Conservation (phyloP, 306 rosid species). For the Quercus alba region DNA sequence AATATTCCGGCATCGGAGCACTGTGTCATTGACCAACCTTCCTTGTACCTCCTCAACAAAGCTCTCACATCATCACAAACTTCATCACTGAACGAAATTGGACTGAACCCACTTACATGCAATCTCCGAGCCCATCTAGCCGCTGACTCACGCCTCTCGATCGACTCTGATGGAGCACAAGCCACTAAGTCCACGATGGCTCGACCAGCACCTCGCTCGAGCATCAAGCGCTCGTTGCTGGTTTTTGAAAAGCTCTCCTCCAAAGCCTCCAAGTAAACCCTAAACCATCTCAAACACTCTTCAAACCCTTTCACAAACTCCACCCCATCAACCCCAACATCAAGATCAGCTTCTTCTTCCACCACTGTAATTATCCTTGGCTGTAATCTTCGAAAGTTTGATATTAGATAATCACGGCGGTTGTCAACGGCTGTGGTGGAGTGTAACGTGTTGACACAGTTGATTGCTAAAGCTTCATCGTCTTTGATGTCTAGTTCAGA, state of each 20-base stretch:
- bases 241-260: constrained; percentile 75
- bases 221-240: constrained; percentile 69
- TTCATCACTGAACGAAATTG: constrained; percentile 76
- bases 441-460: constrained; percentile 66
- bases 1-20: constrained; percentile 73
- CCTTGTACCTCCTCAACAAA: constrained; percentile 78
- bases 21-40: constrained; percentile 84
- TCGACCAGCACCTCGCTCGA: constrained; percentile 77
- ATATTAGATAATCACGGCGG: constrained; percentile 52
- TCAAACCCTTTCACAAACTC: constrained; percentile 73
- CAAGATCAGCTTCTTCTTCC: constrained; percentile 88
- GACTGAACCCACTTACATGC: constrained; percentile 58
- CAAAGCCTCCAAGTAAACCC: constrained; percentile 86
- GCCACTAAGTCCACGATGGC: constrained; percentile 83
- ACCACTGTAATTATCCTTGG: constrained; percentile 79
- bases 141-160: constrained; percentile 74
- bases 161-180: constrained; percentile 44
- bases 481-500: constrained; percentile 42
- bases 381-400: constrained; percentile 41
- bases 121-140: constrained; percentile 65
- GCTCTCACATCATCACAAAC: constrained; percentile 87
- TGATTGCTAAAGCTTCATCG: constrained; percentile 79
- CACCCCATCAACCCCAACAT: constrained; percentile 62
- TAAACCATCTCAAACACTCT: constrained; percentile 90
- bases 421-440: constrained; percentile 40